Conservation (phyloP, 345 rosid genomes). For the Gossypium raimondii region DNA sequence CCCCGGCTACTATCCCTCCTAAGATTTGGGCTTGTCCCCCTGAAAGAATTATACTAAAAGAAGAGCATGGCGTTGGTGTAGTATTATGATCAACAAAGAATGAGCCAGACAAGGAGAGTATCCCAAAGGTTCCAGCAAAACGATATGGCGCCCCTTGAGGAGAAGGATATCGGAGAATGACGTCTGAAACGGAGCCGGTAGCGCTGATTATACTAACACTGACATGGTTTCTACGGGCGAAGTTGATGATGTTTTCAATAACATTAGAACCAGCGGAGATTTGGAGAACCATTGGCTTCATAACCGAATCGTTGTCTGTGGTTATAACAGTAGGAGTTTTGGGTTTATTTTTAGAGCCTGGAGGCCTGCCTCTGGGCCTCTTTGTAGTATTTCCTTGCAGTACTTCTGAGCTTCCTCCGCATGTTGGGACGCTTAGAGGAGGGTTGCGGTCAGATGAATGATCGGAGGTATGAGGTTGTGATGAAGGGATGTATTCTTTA, state of each 20-base stretch:
- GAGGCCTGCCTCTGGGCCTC: constrained; percentile 54
- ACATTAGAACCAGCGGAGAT: constrained; percentile 49
- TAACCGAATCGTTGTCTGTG: constrained; percentile 27
- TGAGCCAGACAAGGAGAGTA: constrained; percentile 44
- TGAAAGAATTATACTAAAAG: constrained; percentile 43
- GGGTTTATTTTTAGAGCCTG: constrained; percentile 57
- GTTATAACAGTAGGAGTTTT: constrained; percentile 43
- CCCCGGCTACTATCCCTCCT: constrained; percentile 51
- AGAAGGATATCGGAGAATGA: constrained; percentile 43
- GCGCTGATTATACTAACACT: constrained; percentile 40
- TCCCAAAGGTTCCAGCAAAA: constrained; percentile 39
- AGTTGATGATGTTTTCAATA: constrained; percentile 32
- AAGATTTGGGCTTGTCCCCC: constrained; percentile 47
- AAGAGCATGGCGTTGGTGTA: neutral
- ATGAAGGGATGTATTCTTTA: too few species aligned
- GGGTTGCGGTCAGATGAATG: too few species aligned
- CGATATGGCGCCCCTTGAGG: constrained; percentile 32
- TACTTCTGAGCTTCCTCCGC: too few species aligned
- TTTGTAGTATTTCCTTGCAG: neutral
- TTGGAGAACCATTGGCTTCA: constrained; percentile 47
- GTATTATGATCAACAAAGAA: constrained; percentile 14
- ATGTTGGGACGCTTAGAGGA: neutral
- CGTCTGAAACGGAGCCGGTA: constrained; percentile 37
- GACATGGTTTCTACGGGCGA: constrained; percentile 27
- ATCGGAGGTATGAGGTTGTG: too few species aligned